phyloP scores from a whole-genome alignment of 495 filamentous ascomycete genomes.

The Rusavskia elegans region DNA sequence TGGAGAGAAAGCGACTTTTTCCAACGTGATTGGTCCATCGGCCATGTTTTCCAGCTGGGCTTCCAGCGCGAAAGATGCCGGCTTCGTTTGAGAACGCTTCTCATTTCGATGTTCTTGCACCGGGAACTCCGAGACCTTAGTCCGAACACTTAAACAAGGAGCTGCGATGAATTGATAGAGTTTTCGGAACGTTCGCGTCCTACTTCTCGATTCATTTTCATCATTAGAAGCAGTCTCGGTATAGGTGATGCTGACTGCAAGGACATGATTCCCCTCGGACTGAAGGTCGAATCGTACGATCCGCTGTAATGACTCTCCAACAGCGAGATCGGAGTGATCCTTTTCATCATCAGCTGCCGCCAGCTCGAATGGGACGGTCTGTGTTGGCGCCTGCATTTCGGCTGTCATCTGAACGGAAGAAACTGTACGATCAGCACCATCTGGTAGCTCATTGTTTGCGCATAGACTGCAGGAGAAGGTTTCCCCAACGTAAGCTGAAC shows the following conservation, averaged over 20 bases:
- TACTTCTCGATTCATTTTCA: conserved; percentile 31
- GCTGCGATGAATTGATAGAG: conserved; percentile 93
- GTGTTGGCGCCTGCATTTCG: conserved; percentile 84
- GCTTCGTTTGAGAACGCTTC: conserved; percentile 17
- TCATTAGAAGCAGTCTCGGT: conserved; percentile 35
- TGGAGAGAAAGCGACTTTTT: conserved; percentile 36
- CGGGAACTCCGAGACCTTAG: conserved; percentile 56
- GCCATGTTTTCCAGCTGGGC: conserved; percentile 91
- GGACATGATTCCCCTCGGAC: conserved; percentile 83
- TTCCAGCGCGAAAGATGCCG: conserved; percentile 51
- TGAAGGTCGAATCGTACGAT: conserved; percentile 78
- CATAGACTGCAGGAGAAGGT: conserved; percentile 88
- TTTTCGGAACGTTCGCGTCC: conserved; percentile 80
- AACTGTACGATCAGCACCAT: conserved; percentile 34
- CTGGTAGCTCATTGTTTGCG: conserved; percentile 69
- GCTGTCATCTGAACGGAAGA: conserved; percentile 68
- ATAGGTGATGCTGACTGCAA: conserved; percentile 91
- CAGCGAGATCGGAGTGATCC: conserved; percentile 33
- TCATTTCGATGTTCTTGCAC: conserved; percentile 27
- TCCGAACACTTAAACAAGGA: conserved; percentile 73
- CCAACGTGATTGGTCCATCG: conserved; percentile 20
- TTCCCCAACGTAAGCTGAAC: conserved; percentile 88
- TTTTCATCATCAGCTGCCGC: conserved; percentile 22
- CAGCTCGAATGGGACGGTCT: conserved; percentile 40
- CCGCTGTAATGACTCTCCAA: conserved; percentile 60